Evolutionary conservation across 163 green algal species (phyloP), one percentile per base, ranked within the genome.

Genomic region (Scenedesmus sp.): DNA sequence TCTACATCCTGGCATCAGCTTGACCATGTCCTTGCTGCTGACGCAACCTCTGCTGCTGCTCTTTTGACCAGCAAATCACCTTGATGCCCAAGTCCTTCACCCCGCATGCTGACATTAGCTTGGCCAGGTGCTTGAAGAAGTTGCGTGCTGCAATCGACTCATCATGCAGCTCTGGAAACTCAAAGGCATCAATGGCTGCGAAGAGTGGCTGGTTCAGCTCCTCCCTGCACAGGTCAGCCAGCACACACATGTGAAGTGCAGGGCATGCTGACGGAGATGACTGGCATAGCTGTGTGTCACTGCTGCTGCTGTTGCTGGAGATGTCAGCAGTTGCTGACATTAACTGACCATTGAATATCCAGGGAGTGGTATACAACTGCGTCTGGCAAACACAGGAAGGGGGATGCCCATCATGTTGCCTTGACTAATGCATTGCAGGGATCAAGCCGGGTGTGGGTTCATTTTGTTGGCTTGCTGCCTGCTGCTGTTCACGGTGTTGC

Each of bases 111-210:
- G 83, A 18, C 91, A 99, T 95, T 5, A 99, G 95, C 85, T 96
- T 94, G 9, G 56, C 90, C 12, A 98, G 88, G 56, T 96, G 92
- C 16, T 93, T 83, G 90, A 96, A 91, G 90, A 99, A 99, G 83
- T 96, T 96, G 61, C 98, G 91, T 44, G 93, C 94, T n/a, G 96
- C 95, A n/a, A 99, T 98, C 53, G 96, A 97, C 83, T 99, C 97
- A 59, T 99, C 97, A 91, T 99, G 97, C 65, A 99, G 96, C 95
- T 99, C 98, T 20, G 97, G 97, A 87, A 96, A 99, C 90, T 99
- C 97, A 53, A 99, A 94, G 0, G 89, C 95, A 53, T 97, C 96
- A 35, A 98, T 97, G 1, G 96, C 96, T 40, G 93, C 92, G 88
- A 98, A 99, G 26, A 98, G 93, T 12, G 97, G 97, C 94, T 99